These are phyloP conservation scores for Hanseniaspora gamundiae DNA, from an alignment of 1,139 yeast species.

Conservation along the genomic window DNA sequence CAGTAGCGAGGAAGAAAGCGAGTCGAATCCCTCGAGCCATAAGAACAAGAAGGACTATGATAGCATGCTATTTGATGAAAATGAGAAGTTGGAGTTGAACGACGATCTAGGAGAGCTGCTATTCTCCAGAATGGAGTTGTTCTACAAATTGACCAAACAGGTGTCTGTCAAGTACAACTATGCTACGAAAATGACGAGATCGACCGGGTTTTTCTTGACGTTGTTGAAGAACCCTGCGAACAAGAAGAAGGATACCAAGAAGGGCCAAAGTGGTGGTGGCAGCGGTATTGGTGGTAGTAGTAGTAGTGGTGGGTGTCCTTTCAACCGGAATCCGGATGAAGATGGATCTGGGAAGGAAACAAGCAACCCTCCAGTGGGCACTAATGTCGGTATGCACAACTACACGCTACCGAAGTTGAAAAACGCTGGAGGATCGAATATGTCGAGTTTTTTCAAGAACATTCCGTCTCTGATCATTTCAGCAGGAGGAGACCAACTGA, in stretches of 20 bases:
- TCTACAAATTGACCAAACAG: conserved; percentile 25
- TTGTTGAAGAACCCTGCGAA: conserved; percentile 27
- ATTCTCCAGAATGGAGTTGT: conserved; percentile 27
- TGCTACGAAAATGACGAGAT: conserved; percentile 43
- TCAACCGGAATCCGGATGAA: not conserved
- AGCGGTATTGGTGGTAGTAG: no score
- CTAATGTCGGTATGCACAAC: conserved; percentile 6
- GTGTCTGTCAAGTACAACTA: conserved; percentile 36
- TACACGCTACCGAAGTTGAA: conserved; percentile 12
- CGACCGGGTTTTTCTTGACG: conserved; percentile 33
- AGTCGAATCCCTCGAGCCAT: conserved; percentile 7
- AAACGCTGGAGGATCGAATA: conserved; percentile 18
- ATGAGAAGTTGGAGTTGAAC: conserved; percentile 24
- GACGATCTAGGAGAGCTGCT: conserved; percentile 27
- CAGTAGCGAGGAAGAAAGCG: conserved; percentile 17
- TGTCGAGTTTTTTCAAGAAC: conserved; percentile 18
- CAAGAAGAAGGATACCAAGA: conserved; percentile 8
- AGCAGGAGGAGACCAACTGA: conserved; percentile 22
- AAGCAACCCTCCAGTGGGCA: conserved; percentile 1
- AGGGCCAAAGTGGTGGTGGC: not conserved
- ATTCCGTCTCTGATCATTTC: conserved; percentile 20
- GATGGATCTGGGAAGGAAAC: not conserved
- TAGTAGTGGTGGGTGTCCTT: conserved; percentile 3
- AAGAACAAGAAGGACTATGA: conserved; percentile 9
- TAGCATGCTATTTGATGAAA: conserved; percentile 13